Evolutionary conservation across 1,139 yeast genomes (phyloP), one percentile per base, ranked within the genome.

Genomic region (Wickerhamiella infanticola): DNA sequence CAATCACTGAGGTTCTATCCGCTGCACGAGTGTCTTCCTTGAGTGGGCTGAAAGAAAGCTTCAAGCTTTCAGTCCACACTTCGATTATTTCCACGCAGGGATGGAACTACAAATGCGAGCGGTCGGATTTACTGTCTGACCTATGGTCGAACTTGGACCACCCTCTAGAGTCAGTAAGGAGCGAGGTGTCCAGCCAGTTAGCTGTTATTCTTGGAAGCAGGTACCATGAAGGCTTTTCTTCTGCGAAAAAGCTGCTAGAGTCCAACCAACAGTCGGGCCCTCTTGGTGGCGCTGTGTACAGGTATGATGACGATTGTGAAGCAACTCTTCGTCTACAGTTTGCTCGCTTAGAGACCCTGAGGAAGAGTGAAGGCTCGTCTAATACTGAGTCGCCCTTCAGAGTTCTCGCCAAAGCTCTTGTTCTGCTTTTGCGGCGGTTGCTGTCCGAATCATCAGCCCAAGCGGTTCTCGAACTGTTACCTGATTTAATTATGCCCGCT

Each of bases 111-210:
- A 45, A 45, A 9, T 54, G 51, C 25, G 63, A 72, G 25, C 67
- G 77, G 5, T 76, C 73, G 18, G 63, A 60, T 4, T 55, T 77
- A 3, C 57, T 80, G 40, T 64, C 70, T 0, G 63, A 72, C 50
- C 66, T 81, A 51, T 66, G 77, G 57, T 51, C 48, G 7, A 58
- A 67, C 18, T 58, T 76, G 48, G 73, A 73, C 3, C 85, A 82
- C 58, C 79, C 81, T n/a, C 81, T 83, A 56, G 82, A 79, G 49
- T 76, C 77, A 11, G 86, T 86, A 3, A 71, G 96, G 36, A 76
- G 74, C 27, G 81, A 80, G 47, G 69, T 83, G 48, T 94, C 93
- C 0, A 68, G 76, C 3, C 66, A 81, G 27, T 61, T 86, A 48
- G 74, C 79, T 3, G 73, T 73, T 3, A 57, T 81, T 24, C 69